Evolutionary conservation across 2,329 filamentous ascomycete genomes (phyloP).

Genomic region (Cytospora piceicola): DNA sequence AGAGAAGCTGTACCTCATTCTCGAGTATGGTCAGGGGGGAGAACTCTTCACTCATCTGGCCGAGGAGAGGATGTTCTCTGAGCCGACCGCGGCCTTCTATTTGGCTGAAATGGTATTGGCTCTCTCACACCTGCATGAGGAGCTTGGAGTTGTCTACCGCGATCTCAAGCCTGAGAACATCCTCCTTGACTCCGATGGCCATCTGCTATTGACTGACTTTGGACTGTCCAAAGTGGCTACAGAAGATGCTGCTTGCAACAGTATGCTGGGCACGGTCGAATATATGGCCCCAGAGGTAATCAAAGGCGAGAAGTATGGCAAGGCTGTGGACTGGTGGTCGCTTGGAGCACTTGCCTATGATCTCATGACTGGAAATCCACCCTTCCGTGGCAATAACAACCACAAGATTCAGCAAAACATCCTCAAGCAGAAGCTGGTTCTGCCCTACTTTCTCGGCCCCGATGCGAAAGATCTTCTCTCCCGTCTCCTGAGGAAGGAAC

Average conservation of each 20-base stretch:
- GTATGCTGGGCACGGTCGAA: constrained; percentile 90
- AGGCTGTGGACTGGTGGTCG: constrained; percentile 98
- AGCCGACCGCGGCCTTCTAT: constrained; percentile 90
- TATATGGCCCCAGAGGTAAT: constrained; percentile 99
- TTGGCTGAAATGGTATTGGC: constrained; percentile 98
- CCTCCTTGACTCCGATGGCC: constrained; percentile 86
- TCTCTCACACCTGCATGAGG: constrained; percentile 88
- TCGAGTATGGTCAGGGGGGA: constrained; percentile 96
- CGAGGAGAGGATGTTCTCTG: constrained; percentile 92
- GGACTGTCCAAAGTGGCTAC: constrained; percentile 93
- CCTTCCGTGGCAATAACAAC: constrained; percentile 88
- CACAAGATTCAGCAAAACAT: constrained; percentile 97
- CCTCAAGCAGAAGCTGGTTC: constrained; percentile 82
- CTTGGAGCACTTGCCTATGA: constrained; percentile 92
- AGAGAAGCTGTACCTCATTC: constrained; percentile 94
- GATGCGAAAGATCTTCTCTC: constrained; percentile 95
- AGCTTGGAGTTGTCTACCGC: constrained; percentile 91
- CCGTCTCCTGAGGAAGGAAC: constrained; percentile 88
- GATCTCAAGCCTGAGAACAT: constrained; percentile 99
- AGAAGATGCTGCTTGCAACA: constrained; percentile 76
- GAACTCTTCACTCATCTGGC: constrained; percentile 96
- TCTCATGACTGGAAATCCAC: constrained; percentile 87
- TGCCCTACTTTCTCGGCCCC: constrained; percentile 88
- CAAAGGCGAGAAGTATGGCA: constrained; percentile 84
- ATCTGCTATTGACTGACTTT: constrained; percentile 94